Evolutionary conservation across 2,329 filamentous ascomycete species (phyloP), one percentile per base, ranked within the genome.

Genomic region (Pseudonectria buxi): DNA sequence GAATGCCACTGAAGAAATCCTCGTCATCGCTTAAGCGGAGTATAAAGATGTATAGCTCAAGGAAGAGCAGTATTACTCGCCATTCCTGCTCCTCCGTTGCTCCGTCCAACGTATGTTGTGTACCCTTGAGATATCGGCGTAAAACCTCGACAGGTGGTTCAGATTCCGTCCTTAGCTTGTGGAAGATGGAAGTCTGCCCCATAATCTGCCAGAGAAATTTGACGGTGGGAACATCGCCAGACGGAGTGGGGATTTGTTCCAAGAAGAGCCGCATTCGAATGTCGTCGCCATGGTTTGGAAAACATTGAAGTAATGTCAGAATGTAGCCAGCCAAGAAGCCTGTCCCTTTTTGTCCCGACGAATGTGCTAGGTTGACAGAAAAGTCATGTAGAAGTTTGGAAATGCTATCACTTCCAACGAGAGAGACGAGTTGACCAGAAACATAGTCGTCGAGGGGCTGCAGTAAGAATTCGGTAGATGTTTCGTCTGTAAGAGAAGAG

Each of bases 191-290:
- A 0, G 72, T 75, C 37, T 61, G 58, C 12, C 57, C 64, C 50
- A 67, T 69, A 24, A 64, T 72, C 35, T 83, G 72, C 87, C 92
- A 95, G 47, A 96, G 86, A 53, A 87, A 95, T 47, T 83, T 63
- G 46, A 51, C 58, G 33, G 53, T 63, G 3, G 70, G 62, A 4
- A 84, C 69, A 28, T 83, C 78, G 0, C 87, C 85, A 4, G 47
- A 43, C 6, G 44, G 14, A 3, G 54, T 56, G 13, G 59, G 57
- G 11, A 64, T 61, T 34, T 61, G 46, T 16, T 58, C 57, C 27
- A 92, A 71, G 54, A 92, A 96, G 1, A 96, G 68, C 65, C 87
- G 90, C 86, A 96, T 94, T 14, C 89, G 82, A 41, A 95, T 94
- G 40, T 95, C 88, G 53, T 95, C 89, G 4, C 81, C 81, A 40